Evolutionary conservation across 1,284 basidiomycete genomes (phyloP).

Genomic region (Clitocybe nebularis): DNA sequence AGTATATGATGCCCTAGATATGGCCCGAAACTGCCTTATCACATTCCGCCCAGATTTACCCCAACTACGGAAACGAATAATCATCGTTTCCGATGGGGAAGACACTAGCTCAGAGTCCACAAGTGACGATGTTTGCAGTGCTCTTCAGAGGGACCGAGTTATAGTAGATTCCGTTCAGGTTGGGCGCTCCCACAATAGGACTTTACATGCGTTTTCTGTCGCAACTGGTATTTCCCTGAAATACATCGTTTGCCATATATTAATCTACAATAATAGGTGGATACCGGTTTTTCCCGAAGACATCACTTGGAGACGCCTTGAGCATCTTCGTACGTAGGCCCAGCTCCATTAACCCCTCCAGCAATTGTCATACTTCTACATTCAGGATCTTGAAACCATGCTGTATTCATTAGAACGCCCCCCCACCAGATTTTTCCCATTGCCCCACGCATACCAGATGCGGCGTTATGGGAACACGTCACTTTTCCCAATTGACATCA

Average conservation of each 20-base stretch:
- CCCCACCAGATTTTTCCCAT: neutral
- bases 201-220: constrained; percentile 23
- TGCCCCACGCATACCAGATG: too few species aligned
- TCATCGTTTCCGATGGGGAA: constrained; percentile 25
- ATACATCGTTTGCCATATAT: neutral
- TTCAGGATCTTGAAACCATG: constrained; percentile 26
- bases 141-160: constrained; percentile 16
- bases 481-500: constrained; percentile 18
- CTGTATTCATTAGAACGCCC: constrained; percentile 22
- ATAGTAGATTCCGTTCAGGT: constrained; percentile 26
- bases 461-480: constrained; percentile 8
- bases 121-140: constrained; percentile 6
- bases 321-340: constrained; percentile 22
- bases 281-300: constrained; percentile 23
- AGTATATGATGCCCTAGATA: constrained; percentile 25
- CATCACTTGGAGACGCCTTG: constrained; percentile 23
- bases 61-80: constrained; percentile 20
- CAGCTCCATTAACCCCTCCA: neutral
- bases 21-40: constrained; percentile 16
- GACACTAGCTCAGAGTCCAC: constrained; percentile 22
- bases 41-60: constrained; percentile 19
- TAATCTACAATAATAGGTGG: constrained; percentile 16
- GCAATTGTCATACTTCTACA: neutral
- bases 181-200: constrained; percentile 13
- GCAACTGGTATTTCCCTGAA: constrained; percentile 21